A percentile compares a stretch with the other conserved stretches of the same genome.
These are phyloP conservation scores for Fusarium piperis DNA, from an alignment of 2,329 filamentous ascomycete species.

Conservation along the genomic window DNA sequence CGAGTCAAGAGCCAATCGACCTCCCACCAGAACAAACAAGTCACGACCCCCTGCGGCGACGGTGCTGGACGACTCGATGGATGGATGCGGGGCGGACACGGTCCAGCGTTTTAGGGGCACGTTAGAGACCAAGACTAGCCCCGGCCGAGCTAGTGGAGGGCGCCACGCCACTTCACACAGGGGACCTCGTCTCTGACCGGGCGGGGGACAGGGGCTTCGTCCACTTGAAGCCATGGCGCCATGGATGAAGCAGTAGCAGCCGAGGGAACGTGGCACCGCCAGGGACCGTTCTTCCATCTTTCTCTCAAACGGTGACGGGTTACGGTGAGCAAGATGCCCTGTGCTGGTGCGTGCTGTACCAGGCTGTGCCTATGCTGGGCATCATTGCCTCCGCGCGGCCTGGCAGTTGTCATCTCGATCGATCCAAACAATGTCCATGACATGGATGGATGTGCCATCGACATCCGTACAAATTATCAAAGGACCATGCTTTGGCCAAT, in stretches of 20 bases:
- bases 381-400: background rate
- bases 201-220: conserved; percentile 17
- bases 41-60: conserved; percentile 7
- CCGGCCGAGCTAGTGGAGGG: background rate
- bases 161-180: conserved; percentile 1
- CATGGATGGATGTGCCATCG: background rate
- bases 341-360: too few species aligned
- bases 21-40: background rate
- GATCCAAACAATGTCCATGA: background rate
- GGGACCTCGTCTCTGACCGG: background rate
- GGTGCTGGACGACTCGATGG: conserved; percentile 8
- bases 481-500: background rate
- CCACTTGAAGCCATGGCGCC: conserved; percentile 35
- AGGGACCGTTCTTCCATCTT: conserved; percentile 14
- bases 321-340: background rate
- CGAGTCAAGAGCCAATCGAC: background rate
- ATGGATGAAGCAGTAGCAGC: conserved; percentile 9
- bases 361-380: background rate
- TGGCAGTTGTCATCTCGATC: background rate
- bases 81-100: conserved; percentile 1
- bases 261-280: conserved; percentile 38
- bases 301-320: background rate
- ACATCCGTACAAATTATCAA: background rate
- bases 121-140: conserved; percentile 2
- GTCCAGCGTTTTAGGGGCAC: conserved; percentile 28